phyloP scores from a whole-genome alignment of 192 early-diverging fungal genomes.

The Linnemannia elongata region DNA sequence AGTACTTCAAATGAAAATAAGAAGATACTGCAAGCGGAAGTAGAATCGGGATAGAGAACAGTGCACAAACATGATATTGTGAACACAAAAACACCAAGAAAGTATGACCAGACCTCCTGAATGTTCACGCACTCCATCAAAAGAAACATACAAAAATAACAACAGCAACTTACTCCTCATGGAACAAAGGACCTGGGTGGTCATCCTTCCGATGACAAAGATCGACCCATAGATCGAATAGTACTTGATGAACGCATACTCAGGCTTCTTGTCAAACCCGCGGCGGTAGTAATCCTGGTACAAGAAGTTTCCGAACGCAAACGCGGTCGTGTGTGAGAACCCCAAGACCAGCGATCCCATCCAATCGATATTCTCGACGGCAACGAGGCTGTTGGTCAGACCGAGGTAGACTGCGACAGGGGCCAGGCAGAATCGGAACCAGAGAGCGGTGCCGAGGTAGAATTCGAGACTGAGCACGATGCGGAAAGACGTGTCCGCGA shows the following conservation, averaged over 20 bases:
- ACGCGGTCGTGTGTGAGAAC: constrained; percentile 54
- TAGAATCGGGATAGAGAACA: neutral
- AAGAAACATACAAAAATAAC: neutral
- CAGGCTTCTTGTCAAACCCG: constrained; percentile 51
- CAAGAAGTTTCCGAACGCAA: constrained; percentile 48
- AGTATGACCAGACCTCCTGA: neutral
- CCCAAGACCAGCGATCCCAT: constrained; percentile 48
- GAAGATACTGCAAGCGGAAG: neutral
- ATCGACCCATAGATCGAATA: constrained; percentile 56
- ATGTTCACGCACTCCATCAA: neutral
- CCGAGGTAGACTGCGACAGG: constrained; percentile 37
- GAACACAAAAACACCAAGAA: neutral
- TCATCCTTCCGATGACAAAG: constrained; percentile 52
- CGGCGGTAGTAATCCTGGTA: constrained; percentile 54
- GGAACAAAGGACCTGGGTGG: constrained; percentile 46
- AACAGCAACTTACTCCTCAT: constrained; percentile 32
- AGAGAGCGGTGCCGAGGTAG: constrained; percentile 47
- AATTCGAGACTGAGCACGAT: constrained; percentile 53
- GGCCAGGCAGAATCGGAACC: constrained; percentile 49
- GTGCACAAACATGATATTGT: neutral
- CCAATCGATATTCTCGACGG: constrained; percentile 26
- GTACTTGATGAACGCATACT: constrained; percentile 54
- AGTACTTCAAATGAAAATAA: no score
- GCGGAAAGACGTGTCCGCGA: constrained; percentile 44
- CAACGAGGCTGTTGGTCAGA: constrained; percentile 17